Percentiles rank a stretch among this genome's conserved stretches.
Evolutionary conservation across 2,329 filamentous ascomycete genomes (phyloP).

Genomic region (Elsinoe necatrix): DNA sequence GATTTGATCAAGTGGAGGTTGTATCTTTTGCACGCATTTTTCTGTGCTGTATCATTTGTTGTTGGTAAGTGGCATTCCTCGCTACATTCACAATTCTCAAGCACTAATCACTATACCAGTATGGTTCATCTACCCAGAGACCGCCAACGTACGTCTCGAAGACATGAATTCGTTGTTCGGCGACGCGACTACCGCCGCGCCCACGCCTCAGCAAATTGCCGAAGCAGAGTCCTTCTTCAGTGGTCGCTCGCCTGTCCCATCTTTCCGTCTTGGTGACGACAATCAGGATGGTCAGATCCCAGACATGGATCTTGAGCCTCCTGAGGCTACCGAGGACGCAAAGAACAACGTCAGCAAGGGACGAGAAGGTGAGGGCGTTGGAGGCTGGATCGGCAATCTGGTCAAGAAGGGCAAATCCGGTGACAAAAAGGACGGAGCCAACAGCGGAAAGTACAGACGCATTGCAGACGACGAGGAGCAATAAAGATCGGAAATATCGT

Average conservation of each 20-base stretch:
- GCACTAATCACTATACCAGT: conserved; percentile 46
- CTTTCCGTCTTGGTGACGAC: conserved; percentile 51
- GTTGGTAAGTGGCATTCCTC: conserved; percentile 61
- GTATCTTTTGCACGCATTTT: conserved; percentile 93
- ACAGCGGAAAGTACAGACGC: conserved; percentile 39
- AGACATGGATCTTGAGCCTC: conserved; percentile 72
- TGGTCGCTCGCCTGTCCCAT: conserved; percentile 68
- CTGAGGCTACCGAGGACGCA: conserved; percentile 47
- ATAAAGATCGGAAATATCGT: neutral
- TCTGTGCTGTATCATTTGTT: conserved; percentile 90
- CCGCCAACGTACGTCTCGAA: conserved; percentile 86
- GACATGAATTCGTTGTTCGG: conserved; percentile 96
- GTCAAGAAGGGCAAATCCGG: conserved; percentile 47
- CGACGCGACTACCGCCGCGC: conserved; percentile 75
- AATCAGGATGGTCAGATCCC: conserved; percentile 55
- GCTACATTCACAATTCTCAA: neutral
- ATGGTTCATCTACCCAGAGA: conserved; percentile 96
- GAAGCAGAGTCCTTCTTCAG: conserved; percentile 79
- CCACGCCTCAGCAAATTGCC: conserved; percentile 66
- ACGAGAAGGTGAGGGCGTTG: conserved; percentile 47
- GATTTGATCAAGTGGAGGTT: conserved; percentile 88
- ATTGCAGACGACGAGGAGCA: conserved; percentile 37
- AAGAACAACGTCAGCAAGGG: conserved; percentile 39
- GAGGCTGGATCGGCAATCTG: conserved; percentile 62
- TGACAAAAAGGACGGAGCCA: conserved; percentile 28